These are phyloP conservation scores for Irpex sp. DNA, from an alignment of 1,284 basidiomycete genomes.

Conservation along the genomic window DNA sequence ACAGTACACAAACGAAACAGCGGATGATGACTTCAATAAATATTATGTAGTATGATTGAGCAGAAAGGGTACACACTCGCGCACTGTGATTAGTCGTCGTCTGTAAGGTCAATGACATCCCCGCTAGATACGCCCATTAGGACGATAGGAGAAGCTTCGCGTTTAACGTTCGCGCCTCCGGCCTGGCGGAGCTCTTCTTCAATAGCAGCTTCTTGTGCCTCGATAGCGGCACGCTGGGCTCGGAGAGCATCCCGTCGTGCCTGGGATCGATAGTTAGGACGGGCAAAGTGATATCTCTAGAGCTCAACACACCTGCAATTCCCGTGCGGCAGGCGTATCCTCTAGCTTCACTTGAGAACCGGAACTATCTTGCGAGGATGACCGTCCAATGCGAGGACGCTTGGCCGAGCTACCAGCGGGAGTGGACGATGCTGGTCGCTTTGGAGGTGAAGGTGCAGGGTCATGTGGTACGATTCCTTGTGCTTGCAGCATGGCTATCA, in stretches of 20 bases:
- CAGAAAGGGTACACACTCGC: no score
- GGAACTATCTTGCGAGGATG: not conserved
- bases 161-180: not conserved
- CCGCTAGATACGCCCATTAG: not conserved
- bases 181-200: not conserved
- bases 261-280: not conserved
- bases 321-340: not conserved
- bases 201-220: not conserved
- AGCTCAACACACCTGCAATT: not conserved
- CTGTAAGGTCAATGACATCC: not conserved
- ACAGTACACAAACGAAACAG: no score
- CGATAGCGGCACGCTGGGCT: not conserved
- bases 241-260: not conserved
- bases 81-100: not conserved
- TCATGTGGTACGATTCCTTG: not conserved
- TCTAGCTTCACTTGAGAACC: not conserved
- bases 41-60: no score
- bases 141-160: not conserved
- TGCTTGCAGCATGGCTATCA: not conserved
- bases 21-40: no score
- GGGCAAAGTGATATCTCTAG: not conserved
- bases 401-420: not conserved
- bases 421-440: not conserved
- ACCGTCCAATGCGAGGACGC: not conserved
- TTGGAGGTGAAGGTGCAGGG: not conserved